Conservation (phyloP, 352 stramenopile species). For the Phytopythium mirpurense region DNA sequence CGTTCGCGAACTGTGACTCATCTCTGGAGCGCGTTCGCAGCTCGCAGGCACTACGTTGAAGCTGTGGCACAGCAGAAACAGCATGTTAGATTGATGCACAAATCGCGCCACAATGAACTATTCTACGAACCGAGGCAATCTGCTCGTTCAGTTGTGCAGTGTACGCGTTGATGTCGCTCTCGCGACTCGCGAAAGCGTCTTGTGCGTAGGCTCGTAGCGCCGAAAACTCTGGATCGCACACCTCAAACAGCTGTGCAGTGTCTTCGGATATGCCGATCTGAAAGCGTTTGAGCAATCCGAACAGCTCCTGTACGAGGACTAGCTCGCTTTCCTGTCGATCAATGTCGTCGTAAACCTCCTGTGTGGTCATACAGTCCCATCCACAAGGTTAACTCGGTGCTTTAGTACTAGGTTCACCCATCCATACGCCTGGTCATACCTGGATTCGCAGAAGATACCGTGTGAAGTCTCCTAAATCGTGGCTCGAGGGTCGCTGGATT, state of each 20-base stretch:
- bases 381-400: no score
- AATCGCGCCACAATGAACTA: no score
- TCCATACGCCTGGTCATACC: constrained; percentile 18
- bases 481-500: constrained; percentile 37
- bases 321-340: constrained; percentile 46
- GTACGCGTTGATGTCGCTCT: constrained; percentile 29
- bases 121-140: constrained; percentile 11
- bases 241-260: constrained; percentile 21
- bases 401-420: no score
- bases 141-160: constrained; percentile 13
- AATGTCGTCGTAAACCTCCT: constrained; percentile 45
- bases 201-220: constrained; percentile 27
- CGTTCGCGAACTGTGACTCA: not conserved
- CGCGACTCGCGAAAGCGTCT: constrained; percentile 20
- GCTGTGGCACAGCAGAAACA: not conserved
- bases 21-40: not conserved
- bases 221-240: constrained; percentile 42
- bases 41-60: not conserved
- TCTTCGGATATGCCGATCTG: constrained; percentile 24
- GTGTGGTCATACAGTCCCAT: not conserved
- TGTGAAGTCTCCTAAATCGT: constrained; percentile 33
- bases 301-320: constrained; percentile 38
- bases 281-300: constrained; percentile 25
- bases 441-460: constrained; percentile 49
- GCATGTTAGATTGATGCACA: not conserved